Percentiles rank a stretch among this genome's conserved stretches.
phyloP scores from a whole-genome alignment of 495 filamentous ascomycete species.

The Xylaria sp. region DNA sequence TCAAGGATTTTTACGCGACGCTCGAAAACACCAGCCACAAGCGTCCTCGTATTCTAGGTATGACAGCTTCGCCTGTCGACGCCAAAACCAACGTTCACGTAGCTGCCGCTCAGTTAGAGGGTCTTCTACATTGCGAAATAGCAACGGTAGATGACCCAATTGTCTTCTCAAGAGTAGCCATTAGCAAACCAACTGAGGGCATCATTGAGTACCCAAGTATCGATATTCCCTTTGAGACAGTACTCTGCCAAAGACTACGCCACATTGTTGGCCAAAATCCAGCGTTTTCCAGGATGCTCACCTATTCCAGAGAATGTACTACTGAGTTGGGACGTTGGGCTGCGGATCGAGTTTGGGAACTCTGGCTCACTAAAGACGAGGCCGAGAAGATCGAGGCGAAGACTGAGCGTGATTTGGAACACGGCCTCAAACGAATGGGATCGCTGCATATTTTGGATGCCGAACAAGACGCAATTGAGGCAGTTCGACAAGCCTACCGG shows the following conservation, averaged over 20 bases:
- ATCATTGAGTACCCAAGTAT: slow-evolving; percentile 64
- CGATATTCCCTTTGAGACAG: slow-evolving; percentile 63
- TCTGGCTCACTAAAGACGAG: slow-evolving; percentile 72
- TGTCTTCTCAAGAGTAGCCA: slow-evolving; percentile 61
- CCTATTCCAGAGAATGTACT: slow-evolving; percentile 62
- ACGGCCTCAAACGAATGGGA: slow-evolving; percentile 41
- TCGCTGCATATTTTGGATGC: slow-evolving; percentile 41
- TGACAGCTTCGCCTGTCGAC: slow-evolving; percentile 98
- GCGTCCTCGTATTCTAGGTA: slow-evolving; percentile 86
- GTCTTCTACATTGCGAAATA: slow-evolving; percentile 78
- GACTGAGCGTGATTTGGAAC: slow-evolving; percentile 58
- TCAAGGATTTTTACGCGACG: slow-evolving; percentile 80
- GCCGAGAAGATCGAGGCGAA: slow-evolving; percentile 66
- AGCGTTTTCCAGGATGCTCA: slow-evolving; percentile 65
- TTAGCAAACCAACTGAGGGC: slow-evolving; percentile 33
- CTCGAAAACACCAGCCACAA: slow-evolving; percentile 41
- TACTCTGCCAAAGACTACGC: slow-evolving; percentile 65
- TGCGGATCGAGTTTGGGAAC: slow-evolving; percentile 80
- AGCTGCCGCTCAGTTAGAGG: slow-evolving; percentile 81
- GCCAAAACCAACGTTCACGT: slow-evolving; percentile 71
- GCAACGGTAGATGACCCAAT: slow-evolving; percentile 76
- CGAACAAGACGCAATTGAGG: slow-evolving; percentile 57
- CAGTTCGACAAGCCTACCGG: slow-evolving; percentile 65
- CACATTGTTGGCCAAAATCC: slow-evolving; percentile 62
- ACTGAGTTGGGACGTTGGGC: slow-evolving; percentile 85